These are phyloP conservation scores for Trametes punicea DNA, from an alignment of 768 basidiomycete species.

Conservation along the genomic window DNA sequence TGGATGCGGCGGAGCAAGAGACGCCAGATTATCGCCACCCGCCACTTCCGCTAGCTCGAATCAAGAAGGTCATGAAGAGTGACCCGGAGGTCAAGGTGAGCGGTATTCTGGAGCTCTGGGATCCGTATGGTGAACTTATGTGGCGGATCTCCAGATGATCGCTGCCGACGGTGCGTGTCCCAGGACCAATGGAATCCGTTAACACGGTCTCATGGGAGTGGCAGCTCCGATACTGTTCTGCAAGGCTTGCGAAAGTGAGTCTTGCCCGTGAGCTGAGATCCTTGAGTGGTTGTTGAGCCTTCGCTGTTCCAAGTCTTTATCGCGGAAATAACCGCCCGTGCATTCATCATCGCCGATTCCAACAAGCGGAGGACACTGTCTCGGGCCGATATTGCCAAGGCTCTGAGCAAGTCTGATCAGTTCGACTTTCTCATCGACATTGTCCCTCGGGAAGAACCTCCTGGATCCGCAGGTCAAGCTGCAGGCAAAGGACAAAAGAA, in stretches of 20 bases:
- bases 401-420: constrained; percentile 88
- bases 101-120: not conserved
- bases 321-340: constrained; percentile 91
- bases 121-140: constrained; percentile 27
- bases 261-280: too few species aligned
- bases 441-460: constrained; percentile 77
- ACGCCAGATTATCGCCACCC: constrained; percentile 86
- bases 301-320: constrained; percentile 75
- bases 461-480: constrained; percentile 19
- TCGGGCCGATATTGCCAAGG: constrained; percentile 90
- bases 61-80: constrained; percentile 99
- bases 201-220: not conserved
- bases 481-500: constrained; percentile 24
- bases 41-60: constrained; percentile 87
- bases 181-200: not conserved
- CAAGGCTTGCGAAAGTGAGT: constrained; percentile 97
- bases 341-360: constrained; percentile 92
- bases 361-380: constrained; percentile 96
- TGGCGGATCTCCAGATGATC: constrained; percentile 66
- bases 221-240: constrained; percentile 92
- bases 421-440: constrained; percentile 98
- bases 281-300: too few species aligned
- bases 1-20: constrained; percentile 83
- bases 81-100: constrained; percentile 94
- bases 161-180: constrained; percentile 78